Base-by-base conservation (phyloP, 2,329 filamentous ascomycete species). In the Penicillium decumbens region DNA sequence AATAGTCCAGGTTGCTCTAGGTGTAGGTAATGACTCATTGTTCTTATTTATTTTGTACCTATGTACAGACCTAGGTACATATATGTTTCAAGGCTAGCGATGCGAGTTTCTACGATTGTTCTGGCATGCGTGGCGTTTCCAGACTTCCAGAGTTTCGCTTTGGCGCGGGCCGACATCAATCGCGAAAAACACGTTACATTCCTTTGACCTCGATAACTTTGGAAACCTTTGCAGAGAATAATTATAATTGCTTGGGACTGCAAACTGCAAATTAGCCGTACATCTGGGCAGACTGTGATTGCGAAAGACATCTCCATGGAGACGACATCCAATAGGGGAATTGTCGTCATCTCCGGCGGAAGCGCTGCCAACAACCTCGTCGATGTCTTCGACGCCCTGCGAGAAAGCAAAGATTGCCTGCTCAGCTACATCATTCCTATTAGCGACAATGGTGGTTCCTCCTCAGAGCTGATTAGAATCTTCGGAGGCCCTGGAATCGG, bases 331-430 rank as follows among this genome's bases (percentile, higher is more conserved):
- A 71, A 69, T 37, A 60, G 69, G 52, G 84, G 84, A 51, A 84
- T 95, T 50, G 88, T 91, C 20, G 85, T 95, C 43, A 93, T 96
- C 70, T 95, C 90, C 0, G 90, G 90, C 33, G 91, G 91, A 45
- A 95, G 89, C 59, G 92, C 91, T n/a, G 90, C 92, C 5, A 97
- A 96, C 66, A 95, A 81, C 63, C 80, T 96, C 4, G 92, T 96
- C 35, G 92, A 96, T 67, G 88, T 95, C 9, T 96, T 96, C 71
- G 85, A 78, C 50, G 73, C 75, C 15, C 76, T 88, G 29, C 77
- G 81, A 10, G 71, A 83, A 54, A 84, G 79, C 59, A 87, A 86
- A 54, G 72, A 79, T 35, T 87, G 85, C 63, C 75, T 79, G 2
- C 73, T 95, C 37, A 89, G 82, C 71, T 95, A 95, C 69, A 83